phyloP scores from a whole-genome alignment of 495 filamentous ascomycete species.

The Trypethelium eluteriae region DNA sequence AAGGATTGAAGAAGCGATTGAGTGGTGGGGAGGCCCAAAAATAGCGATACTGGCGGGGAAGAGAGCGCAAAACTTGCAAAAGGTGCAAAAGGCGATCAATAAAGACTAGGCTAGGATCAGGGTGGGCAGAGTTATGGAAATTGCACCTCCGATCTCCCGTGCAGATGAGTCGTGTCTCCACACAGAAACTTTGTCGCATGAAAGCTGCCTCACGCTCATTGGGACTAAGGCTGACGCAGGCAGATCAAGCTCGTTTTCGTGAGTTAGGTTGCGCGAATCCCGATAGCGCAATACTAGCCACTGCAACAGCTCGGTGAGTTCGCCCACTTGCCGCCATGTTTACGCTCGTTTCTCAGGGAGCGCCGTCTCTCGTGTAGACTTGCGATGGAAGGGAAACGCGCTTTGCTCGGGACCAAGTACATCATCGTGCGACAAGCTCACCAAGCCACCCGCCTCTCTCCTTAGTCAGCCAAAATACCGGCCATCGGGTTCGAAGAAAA shows the following conservation, averaged over 20 bases:
- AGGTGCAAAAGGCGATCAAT: background rate
- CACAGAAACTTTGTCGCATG: background rate
- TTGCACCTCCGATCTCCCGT: conserved; percentile 9
- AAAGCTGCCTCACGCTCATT: background rate
- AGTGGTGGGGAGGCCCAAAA: background rate
- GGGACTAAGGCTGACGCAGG: background rate
- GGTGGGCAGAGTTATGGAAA: background rate
- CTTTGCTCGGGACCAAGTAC: background rate
- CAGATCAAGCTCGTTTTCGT: conserved; percentile 1
- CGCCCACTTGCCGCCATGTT: background rate
- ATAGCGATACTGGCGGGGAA: background rate
- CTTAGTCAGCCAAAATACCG: no score
- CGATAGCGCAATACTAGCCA: conserved; percentile 8
- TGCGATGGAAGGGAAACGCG: background rate
- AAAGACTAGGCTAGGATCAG: background rate
- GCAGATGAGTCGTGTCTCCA: conserved; percentile 8
- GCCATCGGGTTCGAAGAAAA: no score
- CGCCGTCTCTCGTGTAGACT: no score
- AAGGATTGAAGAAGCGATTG: conserved; percentile 7
- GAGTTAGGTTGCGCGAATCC: background rate
- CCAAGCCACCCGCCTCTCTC: no score
- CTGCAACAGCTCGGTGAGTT: background rate
- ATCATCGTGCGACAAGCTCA: background rate
- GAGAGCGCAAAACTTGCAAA: background rate
- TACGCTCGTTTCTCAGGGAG: background rate